Evolutionary conservation across 352 stramenopile genomes (phyloP), one percentile per base, ranked within the genome.

Genomic region (Pythium insidiosum): DNA sequence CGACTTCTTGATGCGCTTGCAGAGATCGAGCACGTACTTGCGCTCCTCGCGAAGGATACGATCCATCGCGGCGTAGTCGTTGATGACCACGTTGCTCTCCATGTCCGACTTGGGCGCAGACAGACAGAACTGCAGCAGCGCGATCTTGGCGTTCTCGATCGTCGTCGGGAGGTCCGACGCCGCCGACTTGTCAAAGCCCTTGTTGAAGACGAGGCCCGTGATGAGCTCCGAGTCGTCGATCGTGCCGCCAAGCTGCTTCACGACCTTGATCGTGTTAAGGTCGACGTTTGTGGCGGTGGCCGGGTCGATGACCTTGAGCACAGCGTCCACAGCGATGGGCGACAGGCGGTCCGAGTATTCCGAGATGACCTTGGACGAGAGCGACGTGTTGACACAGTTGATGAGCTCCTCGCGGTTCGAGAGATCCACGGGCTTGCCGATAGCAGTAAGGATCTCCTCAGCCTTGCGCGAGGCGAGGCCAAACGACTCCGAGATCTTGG

Each of bases 11-110:
- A 99, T 97, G 54, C 96, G 93, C 79, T 98, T 98, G 61, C 79
- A 92, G 47, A 98, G 55, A 53, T 95, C 88, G 20, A 99, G 66
- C 45, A 99, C 97, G 76, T 98, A 98, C 72, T 99, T 99, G 56
- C 96, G 80, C 67, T 99, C 96, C 50, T 99, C 96, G 31, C 96
- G 85, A 23, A 99, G 71, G 51, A 99, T 97, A 31, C 96, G 87
- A 73, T 99, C 97, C 97, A 99, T 99, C 35, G 94, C 93, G 25
- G 94, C 94, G 72, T 99, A 99, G 70, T 99, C 97, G 50, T 89
- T 97, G 43, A 99, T 97, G 26, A 99, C 95, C n/a, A 99, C 96
- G 61, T 98, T 99, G 76, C 98, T 99, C 68, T 99, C 96, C 88
- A 99, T 99, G 71, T 99, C 97, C 11, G 96, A 98, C 78, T 99